phyloP scores from a whole-genome alignment of 2,329 filamentous ascomycete species.

The Fonsecaea multimorphosa region DNA sequence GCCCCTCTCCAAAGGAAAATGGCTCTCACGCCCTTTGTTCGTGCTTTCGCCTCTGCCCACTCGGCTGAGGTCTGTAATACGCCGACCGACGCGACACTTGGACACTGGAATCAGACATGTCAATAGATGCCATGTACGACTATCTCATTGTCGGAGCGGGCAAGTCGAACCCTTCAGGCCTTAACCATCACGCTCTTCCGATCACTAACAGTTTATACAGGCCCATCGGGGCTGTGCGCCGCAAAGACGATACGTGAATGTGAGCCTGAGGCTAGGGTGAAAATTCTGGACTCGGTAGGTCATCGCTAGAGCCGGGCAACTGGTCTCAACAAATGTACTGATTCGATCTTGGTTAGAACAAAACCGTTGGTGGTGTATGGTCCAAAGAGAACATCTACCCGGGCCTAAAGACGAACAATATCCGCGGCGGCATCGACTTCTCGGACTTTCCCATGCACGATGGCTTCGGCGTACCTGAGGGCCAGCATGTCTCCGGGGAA shows the following conservation, averaged over 20 bases:
- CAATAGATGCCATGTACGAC: conserved; percentile 26
- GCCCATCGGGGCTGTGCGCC: conserved; percentile 36
- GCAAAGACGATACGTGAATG: conserved; percentile 39
- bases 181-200: not conserved
- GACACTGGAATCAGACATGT: not conserved
- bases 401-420: conserved; percentile 74
- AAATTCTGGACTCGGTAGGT: conserved; percentile 35
- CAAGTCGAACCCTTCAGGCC: conserved; percentile 12
- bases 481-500: conserved; percentile 65
- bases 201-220: conserved; percentile 16
- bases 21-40: not conserved
- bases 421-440: conserved; percentile 74
- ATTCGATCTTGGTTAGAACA: conserved; percentile 26
- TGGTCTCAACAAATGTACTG: not conserved
- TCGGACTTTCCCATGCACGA: conserved; percentile 74
- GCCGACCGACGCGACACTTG: not conserved
- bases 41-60: not conserved
- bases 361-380: conserved; percentile 69
- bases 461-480: conserved; percentile 57
- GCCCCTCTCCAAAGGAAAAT: not conserved
- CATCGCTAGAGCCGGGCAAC: not conserved
- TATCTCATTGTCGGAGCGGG: conserved; percentile 37
- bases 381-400: conserved; percentile 69
- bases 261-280: conserved; percentile 32
- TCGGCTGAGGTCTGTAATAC: not conserved